Evolutionary conservation across 805 yeast genomes (phyloP), one percentile per base, ranked within the genome.

Genomic region (Metschnikowia bowlesiae): DNA sequence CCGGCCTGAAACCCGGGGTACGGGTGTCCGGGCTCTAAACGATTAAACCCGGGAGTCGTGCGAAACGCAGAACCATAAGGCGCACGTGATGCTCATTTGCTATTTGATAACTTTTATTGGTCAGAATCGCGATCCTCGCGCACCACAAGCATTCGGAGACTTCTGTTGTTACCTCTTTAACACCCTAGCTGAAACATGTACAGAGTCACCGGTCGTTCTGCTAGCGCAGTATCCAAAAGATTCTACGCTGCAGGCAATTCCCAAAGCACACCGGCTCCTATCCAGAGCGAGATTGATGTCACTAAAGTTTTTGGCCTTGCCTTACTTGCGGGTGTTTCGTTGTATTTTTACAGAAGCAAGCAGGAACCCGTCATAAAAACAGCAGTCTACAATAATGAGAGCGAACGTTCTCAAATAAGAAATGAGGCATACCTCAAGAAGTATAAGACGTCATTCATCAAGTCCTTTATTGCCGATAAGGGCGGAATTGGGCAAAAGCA

Each of bases 401-500:
- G 54, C 29, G 69, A 66, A 29, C 69, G 75, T 47, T 62, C 52
- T 11, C 61, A 61, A 53, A 60, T 63, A 54, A 66, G 78, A 65
- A 65, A 62, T 51, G 74, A 67, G 48, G 69, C 66, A 49, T 69
- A 67, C 62, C 56, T 63, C 49, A 66, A 67, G 53, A 64, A 68
- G 55, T 73, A 73, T 63, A 68, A 73, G 59, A 62, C 68, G 8
- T 72, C 76, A n/a, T 70, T 73, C 60, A 62, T 72, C 53, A 71
- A 70, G 60, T 68, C 63, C 10, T 69, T 67, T 56, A 72, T 71
- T 47, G 70, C 68, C 60, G 78, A 73, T 55, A 71, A 69, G 57
- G 76, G 78, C 47, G 78, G 78, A 46, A 66, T 73, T 55, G 78
- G 78, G 46, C 75, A 70, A 58, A 68, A 61, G 53, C 74, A 69